Evolutionary conservation across 129 eudicot genomes (phyloP).

Genomic region (Flaveria bidentis): DNA sequence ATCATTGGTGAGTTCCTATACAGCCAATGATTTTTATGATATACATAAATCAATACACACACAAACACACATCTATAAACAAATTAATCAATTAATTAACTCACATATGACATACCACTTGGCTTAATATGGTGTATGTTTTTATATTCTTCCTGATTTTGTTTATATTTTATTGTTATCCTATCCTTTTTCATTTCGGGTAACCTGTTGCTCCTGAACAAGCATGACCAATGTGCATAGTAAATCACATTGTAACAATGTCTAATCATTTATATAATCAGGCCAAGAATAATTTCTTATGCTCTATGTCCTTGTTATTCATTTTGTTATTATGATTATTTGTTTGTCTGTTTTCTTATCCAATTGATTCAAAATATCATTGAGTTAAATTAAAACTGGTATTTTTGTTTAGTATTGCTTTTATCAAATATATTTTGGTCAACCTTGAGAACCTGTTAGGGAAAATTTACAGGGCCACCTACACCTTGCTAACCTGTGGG

Average conservation of each 20-base stretch:
- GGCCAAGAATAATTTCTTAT: not conserved
- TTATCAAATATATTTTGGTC: not conserved
- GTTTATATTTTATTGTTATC: not conserved
- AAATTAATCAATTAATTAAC: not conserved
- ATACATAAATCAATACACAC: not conserved
- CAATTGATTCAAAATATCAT: not conserved
- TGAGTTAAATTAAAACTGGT: not conserved
- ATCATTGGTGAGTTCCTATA: conserved; percentile 66
- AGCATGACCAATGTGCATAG: not conserved
- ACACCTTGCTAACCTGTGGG: not conserved
- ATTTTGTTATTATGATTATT: conserved; percentile 1
- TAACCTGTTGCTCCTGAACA: not conserved
- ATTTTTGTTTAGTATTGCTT: not conserved
- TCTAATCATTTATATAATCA: not conserved
- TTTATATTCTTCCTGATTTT: not conserved
- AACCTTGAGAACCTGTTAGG: not conserved
- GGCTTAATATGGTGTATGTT: not conserved
- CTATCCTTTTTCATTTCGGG: not conserved
- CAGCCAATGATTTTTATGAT: not conserved
- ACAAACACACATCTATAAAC: too few species aligned
- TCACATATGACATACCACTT: not conserved
- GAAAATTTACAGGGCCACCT: not conserved
- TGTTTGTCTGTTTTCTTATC: not conserved
- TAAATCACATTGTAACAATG: not conserved
- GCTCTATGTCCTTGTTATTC: conserved; percentile 4